phyloP scores from a whole-genome alignment of 305 asterid genomes.

The Ajuga reptans region DNA sequence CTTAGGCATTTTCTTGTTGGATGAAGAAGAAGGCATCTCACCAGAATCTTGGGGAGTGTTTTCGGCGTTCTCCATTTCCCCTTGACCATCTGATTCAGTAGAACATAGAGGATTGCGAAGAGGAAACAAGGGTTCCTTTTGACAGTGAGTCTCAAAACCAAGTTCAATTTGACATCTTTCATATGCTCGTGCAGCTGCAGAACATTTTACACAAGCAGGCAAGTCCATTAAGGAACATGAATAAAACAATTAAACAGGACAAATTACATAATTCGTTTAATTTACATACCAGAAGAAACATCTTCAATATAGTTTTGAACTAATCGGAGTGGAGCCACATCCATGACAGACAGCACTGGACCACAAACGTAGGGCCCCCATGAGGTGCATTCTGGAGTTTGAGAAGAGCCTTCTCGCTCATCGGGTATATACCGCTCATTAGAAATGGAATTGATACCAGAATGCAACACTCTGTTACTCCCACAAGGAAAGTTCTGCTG shows the following conservation, averaged over 20 bases:
- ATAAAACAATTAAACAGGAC: conserved; percentile 17
- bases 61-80: conserved; percentile 30
- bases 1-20: conserved; percentile 39
- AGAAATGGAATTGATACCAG: conserved; percentile 29
- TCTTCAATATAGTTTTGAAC: conserved; percentile 65
- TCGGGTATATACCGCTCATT: conserved; percentile 28
- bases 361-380: conserved; percentile 71
- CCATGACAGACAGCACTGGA: conserved; percentile 60
- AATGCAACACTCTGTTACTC: conserved; percentile 30
- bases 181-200: conserved; percentile 54
- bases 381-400: conserved; percentile 29
- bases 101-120: conserved; percentile 33
- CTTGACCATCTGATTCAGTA: conserved; percentile 46
- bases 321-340: conserved; percentile 87
- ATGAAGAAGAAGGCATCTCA: conserved; percentile 29
- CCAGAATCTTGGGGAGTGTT: conserved; percentile 33
- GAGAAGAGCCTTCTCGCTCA: conserved; percentile 33
- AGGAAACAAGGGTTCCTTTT: conserved; percentile 76
- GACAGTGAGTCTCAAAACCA: conserved; percentile 41
- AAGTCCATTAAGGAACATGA: conserved; percentile 21
- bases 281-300: conserved; percentile 62
- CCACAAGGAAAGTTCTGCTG: conserved; percentile 34
- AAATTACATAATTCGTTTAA: conserved; percentile 15
- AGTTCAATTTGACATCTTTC: conserved; percentile 41
- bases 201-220: conserved; percentile 24